These are phyloP conservation scores for Backusella liffmaniae DNA, from an alignment of 192 early-diverging fungal genomes.

Conservation along the genomic window DNA sequence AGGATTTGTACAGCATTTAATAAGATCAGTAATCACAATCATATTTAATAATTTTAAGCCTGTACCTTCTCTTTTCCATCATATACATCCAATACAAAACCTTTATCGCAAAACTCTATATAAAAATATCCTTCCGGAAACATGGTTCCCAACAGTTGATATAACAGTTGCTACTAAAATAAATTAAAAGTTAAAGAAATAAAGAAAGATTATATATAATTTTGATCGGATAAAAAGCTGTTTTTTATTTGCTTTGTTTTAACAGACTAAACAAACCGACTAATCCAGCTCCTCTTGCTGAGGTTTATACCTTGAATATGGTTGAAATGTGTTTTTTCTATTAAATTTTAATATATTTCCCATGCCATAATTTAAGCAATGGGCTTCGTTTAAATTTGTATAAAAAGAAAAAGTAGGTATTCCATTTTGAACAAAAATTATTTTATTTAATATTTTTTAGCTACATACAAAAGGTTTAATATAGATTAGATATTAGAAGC, in stretches of 20 bases:
- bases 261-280: neutral
- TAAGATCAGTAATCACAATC: neutral
- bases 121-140: slow-evolving; percentile 23
- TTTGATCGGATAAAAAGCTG: neutral
- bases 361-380: too few species aligned
- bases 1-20: neutral
- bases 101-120: slow-evolving; percentile 30
- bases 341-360: too few species aligned
- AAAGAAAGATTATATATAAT: neutral
- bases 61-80: slow-evolving; percentile 34
- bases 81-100: slow-evolving; percentile 32
- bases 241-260: neutral
- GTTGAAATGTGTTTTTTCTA: too few species aligned
- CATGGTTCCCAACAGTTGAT: neutral
- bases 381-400: too few species aligned
- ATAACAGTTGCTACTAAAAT: neutral
- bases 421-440: neutral
- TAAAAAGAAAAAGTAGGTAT: neutral
- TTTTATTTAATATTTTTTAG: slow-evolving; percentile 1
- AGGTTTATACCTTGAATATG: too few species aligned
- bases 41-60: neutral
- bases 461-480: neutral
- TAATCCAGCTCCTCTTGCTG: neutral
- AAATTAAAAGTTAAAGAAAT: neutral
- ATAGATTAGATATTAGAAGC: neutral